Conservation (phyloP, 139 green algal genomes). For the Tetraselmis chui region DNA sequence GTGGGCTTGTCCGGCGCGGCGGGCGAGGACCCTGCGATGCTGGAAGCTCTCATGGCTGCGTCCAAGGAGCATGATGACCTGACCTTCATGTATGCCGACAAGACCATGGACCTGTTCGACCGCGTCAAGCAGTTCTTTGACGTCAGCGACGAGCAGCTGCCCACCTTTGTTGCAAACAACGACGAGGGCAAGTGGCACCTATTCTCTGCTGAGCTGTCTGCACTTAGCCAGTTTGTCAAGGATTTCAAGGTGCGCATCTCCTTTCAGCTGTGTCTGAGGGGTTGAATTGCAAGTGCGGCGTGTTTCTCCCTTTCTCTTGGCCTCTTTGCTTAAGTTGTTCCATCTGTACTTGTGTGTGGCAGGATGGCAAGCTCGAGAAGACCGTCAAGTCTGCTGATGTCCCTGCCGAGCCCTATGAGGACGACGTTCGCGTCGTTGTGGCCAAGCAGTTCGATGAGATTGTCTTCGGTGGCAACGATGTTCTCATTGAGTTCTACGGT, state of each 20-base stretch:
- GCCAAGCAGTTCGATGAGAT: slow-evolving; percentile 27
- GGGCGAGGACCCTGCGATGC: neutral
- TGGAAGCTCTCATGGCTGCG: neutral
- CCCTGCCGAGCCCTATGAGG: slow-evolving; percentile 16
- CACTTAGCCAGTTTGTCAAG: neutral
- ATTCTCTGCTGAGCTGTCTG: slow-evolving; percentile 1
- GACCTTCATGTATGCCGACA: neutral
- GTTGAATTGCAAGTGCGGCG: too few relatives aligned
- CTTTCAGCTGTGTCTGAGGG: too few relatives aligned
- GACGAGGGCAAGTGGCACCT: slow-evolving; percentile 9
- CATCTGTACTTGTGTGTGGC: slow-evolving; percentile 2
- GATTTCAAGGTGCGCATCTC: slow-evolving; percentile 1
- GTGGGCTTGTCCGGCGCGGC: neutral
- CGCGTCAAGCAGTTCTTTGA: slow-evolving; percentile 19
- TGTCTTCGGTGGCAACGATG: slow-evolving; percentile 34
- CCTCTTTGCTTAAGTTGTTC: too few relatives aligned
- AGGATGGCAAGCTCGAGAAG: slow-evolving; percentile 20
- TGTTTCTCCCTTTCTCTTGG: too few relatives aligned
- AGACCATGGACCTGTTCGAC: neutral
- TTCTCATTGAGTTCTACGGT: slow-evolving; percentile 29
- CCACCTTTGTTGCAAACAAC: slow-evolving; percentile 4
- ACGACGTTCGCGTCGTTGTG: slow-evolving; percentile 19
- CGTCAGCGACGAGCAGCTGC: slow-evolving; percentile 7
- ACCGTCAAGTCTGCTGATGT: slow-evolving; percentile 30
- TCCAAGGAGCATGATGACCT: neutral